Evolutionary conservation across 129 eudicot species (phyloP).

Genomic region (Kitagawia praeruptora): DNA sequence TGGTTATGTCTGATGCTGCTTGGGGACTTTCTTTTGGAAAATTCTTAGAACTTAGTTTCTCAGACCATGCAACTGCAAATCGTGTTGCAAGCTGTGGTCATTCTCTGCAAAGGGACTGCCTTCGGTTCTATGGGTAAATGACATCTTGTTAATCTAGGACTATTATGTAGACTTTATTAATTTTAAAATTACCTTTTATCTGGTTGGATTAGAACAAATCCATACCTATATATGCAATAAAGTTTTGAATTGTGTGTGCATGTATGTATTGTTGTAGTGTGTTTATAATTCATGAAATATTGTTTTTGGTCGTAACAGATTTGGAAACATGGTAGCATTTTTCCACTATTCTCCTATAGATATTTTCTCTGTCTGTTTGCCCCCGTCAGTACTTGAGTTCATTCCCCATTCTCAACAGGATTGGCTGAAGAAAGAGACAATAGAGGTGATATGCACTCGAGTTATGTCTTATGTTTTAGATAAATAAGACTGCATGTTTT

Average conservation of each 20-base stretch:
- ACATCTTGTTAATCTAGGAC: background rate
- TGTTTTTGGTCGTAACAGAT: slow-evolving; percentile 30
- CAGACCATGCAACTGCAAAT: slow-evolving; percentile 87
- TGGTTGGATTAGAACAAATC: background rate
- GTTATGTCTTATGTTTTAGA: background rate
- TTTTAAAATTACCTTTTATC: background rate
- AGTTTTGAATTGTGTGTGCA: background rate
- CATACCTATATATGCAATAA: background rate
- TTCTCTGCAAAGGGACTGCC: slow-evolving; percentile 92
- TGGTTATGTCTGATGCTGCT: slow-evolving; percentile 94
- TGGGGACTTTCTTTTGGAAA: slow-evolving; percentile 99
- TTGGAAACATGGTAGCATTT: slow-evolving; percentile 80
- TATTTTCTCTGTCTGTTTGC: slow-evolving; percentile 72
- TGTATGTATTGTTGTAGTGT: background rate
- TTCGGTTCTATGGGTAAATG: slow-evolving; percentile 80
- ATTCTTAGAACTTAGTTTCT: slow-evolving; percentile 92
- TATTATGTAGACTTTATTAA: background rate
- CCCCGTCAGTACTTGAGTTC: slow-evolving; percentile 68
- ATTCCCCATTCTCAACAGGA: slow-evolving; percentile 38
- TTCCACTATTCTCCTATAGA: slow-evolving; percentile 94
- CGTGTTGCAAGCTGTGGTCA: slow-evolving; percentile 94
- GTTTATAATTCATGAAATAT: background rate
- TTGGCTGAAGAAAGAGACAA: slow-evolving; percentile 68
- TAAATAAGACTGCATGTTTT: background rate
- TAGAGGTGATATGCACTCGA: slow-evolving; percentile 48